These are phyloP conservation scores for Lachancea waltii DNA, from an alignment of 805 yeast species.

Conservation along the genomic window DNA sequence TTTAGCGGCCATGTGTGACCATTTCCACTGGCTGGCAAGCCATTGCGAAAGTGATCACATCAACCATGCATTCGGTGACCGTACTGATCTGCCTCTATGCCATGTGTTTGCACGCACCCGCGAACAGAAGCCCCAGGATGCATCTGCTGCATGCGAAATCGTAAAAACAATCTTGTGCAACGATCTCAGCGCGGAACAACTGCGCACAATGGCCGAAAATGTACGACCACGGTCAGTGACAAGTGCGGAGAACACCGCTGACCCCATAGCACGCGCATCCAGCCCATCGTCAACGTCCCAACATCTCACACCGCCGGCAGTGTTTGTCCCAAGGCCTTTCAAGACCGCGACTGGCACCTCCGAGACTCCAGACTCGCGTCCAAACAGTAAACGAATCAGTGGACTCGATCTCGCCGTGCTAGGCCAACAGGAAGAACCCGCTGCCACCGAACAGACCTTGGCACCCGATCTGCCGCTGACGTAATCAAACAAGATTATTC, in stretches of 20 bases:
- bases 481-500: no score
- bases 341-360: conserved; percentile 16
- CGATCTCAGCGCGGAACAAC: not conserved
- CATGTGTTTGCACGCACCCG: conserved; percentile 8
- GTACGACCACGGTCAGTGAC: not conserved
- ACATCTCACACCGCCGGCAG: conserved; percentile 1
- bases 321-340: conserved; percentile 21
- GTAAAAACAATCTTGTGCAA: conserved; percentile 1
- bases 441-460: no score
- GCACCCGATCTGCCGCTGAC: no score
- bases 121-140: conserved; percentile 3
- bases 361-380: conserved; percentile 3
- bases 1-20: conserved; percentile 4
- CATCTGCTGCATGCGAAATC: not conserved
- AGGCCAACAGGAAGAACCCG: no score
- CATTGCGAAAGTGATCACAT: not conserved
- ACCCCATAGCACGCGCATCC: not conserved
- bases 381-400: conserved; percentile 10
- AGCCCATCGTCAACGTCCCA: not conserved
- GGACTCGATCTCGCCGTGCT: conserved; percentile 6
- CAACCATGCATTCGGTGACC: not conserved
- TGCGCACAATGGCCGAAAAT: not conserved
- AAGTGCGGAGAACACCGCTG: not conserved
- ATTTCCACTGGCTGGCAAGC: conserved; percentile 5
- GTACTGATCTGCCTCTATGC: conserved; percentile 6